Evolutionary conservation across 208 protist species (phyloP).

Genomic region (Trypanosoma cruzi): DNA sequence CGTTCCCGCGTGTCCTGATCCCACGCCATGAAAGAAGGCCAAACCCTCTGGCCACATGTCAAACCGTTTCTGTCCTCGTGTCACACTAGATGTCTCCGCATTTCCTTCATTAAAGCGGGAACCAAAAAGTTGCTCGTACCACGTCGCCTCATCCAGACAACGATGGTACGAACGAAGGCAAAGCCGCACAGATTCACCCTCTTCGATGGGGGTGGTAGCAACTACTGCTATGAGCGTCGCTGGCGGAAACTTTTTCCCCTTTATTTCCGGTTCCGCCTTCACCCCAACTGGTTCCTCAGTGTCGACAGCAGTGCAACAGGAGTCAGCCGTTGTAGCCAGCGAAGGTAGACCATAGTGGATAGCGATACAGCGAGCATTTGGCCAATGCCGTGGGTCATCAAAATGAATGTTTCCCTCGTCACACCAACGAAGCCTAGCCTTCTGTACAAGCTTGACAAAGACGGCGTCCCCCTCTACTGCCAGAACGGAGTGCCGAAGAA

Average conservation of each 20-base stretch:
- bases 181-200: slow-evolving; percentile 52
- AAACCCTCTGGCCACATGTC: slow-evolving; percentile 54
- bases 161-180: slow-evolving; percentile 81
- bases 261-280: neutral
- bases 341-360: slow-evolving; percentile 73
- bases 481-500: slow-evolving; percentile 76
- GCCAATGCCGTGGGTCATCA: slow-evolving; percentile 33
- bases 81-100: slow-evolving; percentile 26
- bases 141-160: slow-evolving; percentile 76
- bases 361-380: slow-evolving; percentile 83
- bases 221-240: slow-evolving; percentile 73
- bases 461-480: slow-evolving; percentile 84
- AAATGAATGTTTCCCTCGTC: slow-evolving; percentile 4
- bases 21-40: slow-evolving; percentile 79
- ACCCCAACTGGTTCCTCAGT: neutral
- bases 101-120: neutral
- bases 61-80: slow-evolving; percentile 57
- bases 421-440: slow-evolving; percentile 20
- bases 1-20: slow-evolving; percentile 44
- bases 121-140: slow-evolving; percentile 66
- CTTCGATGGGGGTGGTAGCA: slow-evolving; percentile 53
- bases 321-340: neutral
- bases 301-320: neutral
- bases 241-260: slow-evolving; percentile 31
- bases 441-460: slow-evolving; percentile 66